Evolutionary conservation across 257 asterid species (phyloP).

Genomic region (Parsonsia alboflavescens): DNA sequence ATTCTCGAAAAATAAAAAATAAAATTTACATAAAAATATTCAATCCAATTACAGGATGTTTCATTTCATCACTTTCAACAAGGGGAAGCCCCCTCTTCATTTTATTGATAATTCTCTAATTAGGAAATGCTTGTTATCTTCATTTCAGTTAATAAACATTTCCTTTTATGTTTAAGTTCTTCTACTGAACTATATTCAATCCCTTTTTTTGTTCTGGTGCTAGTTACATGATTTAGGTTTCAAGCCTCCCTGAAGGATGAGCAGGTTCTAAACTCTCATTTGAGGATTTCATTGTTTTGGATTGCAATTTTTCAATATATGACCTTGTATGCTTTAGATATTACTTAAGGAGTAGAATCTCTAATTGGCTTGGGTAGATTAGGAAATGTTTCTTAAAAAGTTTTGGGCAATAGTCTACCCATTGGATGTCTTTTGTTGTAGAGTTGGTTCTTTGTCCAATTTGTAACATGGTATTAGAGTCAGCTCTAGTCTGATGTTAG

Average conservation of each 20-base stretch:
- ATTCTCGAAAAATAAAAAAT: too few relatives aligned
- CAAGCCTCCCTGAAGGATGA: background rate
- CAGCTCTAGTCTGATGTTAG: background rate
- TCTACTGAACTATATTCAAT: background rate
- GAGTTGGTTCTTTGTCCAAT: background rate
- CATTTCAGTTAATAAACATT: background rate
- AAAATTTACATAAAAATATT: too few relatives aligned
- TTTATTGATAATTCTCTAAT: background rate
- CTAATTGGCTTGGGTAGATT: background rate
- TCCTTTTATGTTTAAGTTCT: background rate
- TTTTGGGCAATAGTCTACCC: background rate
- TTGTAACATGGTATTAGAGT: background rate
- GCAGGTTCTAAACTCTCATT: background rate
- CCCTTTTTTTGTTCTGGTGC: background rate
- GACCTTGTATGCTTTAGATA: background rate
- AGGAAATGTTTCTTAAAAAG: background rate
- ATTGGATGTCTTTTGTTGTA: background rate
- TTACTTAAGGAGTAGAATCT: background rate
- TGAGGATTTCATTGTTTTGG: background rate
- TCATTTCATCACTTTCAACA: too few relatives aligned
- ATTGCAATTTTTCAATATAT: background rate
- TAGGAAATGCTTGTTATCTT: background rate
- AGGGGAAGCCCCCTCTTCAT: too few relatives aligned
- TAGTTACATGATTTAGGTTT: background rate
- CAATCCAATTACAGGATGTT: too few relatives aligned